A percentile compares a stretch with the other conserved stretches of the same genome.
Conservation (phyloP, 1,139 yeast species). For the Suhomyces anneliseae region DNA sequence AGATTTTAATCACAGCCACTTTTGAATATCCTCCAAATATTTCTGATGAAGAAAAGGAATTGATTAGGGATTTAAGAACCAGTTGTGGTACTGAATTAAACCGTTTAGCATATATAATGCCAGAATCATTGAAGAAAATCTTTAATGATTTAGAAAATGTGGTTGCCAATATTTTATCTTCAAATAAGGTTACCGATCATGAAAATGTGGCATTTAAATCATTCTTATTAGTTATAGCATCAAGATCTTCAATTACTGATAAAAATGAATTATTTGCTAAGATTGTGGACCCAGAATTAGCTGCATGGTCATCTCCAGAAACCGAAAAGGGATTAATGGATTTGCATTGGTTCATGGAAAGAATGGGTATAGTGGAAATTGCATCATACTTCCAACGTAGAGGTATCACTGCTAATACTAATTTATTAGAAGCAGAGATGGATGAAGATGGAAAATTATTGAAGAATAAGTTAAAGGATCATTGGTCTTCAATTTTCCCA, state of each 20-base stretch:
- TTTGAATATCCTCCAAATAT: conserved; percentile 71
- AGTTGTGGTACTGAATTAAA: conserved; percentile 95
- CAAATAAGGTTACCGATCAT: conserved; percentile 78
- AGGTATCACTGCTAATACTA: conserved; percentile 74
- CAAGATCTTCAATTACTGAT: conserved; percentile 70
- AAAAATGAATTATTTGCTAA: conserved; percentile 76
- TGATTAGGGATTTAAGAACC: conserved; percentile 82
- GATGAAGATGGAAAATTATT: conserved; percentile 85
- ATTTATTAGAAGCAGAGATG: conserved; percentile 75
- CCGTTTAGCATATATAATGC: conserved; percentile 90
- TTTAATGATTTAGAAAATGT: conserved; percentile 81
- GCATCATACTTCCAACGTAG: conserved; percentile 86
- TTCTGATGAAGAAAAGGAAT: conserved; percentile 72
- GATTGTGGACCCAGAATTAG: conserved; percentile 88
- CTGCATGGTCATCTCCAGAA: conserved; percentile 90
- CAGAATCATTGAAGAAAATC: conserved; percentile 80
- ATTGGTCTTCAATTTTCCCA: conserved; percentile 94
- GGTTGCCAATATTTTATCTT: conserved; percentile 66
- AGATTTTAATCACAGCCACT: conserved; percentile 84
- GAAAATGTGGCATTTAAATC: conserved; percentile 94
- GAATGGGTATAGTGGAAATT: conserved; percentile 90
- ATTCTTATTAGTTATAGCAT: conserved; percentile 85
- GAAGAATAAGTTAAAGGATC: conserved; percentile 76
- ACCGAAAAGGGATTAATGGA: conserved; percentile 88
- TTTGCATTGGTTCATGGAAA: conserved; percentile 96